Conservation (phyloP, 2,329 filamentous ascomycete species). For the Apiospora saccharicola region DNA sequence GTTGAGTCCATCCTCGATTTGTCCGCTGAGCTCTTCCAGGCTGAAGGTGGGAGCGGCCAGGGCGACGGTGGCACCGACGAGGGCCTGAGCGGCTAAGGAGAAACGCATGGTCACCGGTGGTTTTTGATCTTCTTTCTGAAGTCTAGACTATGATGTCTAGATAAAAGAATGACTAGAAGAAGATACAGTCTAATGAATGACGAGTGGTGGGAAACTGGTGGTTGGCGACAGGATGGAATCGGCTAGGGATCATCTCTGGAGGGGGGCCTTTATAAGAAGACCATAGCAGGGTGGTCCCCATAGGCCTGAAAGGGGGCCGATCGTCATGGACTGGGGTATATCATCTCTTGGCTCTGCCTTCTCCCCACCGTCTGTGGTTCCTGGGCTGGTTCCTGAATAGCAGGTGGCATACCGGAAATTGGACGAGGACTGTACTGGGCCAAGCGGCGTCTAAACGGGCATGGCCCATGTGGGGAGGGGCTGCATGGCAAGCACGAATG, state of each 20-base stretch:
- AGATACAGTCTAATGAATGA: not conserved
- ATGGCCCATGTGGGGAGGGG: constrained; percentile 8
- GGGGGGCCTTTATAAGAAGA: constrained; percentile 17
- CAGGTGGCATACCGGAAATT: constrained; percentile 24
- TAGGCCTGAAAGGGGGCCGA: constrained; percentile 19
- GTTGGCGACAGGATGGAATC: not conserved
- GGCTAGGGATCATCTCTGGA: constrained; percentile 13
- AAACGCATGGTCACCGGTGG: constrained; percentile 23
- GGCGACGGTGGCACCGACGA: constrained; percentile 17
- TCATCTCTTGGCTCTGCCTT: constrained; percentile 24
- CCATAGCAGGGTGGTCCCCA: constrained; percentile 1
- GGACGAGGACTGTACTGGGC: constrained; percentile 17
- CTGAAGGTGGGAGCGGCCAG: constrained; percentile 1
- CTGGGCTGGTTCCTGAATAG: constrained; percentile 20
- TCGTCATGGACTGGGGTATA: constrained; percentile 19
- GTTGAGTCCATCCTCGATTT: not conserved
- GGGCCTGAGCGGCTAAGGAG: constrained; percentile 21
- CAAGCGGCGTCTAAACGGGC: constrained; percentile 16
- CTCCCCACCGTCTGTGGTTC: constrained; percentile 21
- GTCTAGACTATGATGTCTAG: not conserved
- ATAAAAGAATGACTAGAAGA: constrained; percentile 15
- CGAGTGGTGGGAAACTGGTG: constrained; percentile 1
- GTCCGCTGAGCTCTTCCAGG: not conserved
- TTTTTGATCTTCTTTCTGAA: constrained; percentile 18
- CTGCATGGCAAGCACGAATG: constrained; percentile 20